A percentile compares a stretch with the other conserved stretches of the same genome.
These are phyloP conservation scores for Phytomonas sp. DNA, from an alignment of 208 protist species.

Conservation along the genomic window DNA sequence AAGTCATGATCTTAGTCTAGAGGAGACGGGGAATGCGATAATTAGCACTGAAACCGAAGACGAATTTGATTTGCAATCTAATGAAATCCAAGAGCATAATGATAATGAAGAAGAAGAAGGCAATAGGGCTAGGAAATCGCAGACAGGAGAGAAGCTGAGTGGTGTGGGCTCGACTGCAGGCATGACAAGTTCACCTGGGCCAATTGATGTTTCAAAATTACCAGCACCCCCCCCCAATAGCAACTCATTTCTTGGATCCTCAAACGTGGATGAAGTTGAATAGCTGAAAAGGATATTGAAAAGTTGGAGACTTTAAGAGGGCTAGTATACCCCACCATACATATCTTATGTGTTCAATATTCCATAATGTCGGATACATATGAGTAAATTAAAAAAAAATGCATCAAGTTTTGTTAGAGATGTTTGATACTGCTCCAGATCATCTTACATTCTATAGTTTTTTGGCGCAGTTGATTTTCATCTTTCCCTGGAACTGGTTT, in stretches of 20 bases:
- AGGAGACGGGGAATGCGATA: slow-evolving; percentile 9
- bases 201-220: not conserved
- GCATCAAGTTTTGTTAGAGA: not conserved
- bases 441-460: not conserved
- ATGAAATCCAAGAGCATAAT: slow-evolving; percentile 6
- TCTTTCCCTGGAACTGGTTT: not conserved
- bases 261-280: not conserved
- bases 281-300: not conserved
- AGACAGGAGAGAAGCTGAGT: not conserved
- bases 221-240: not conserved
- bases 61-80: not conserved
- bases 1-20: slow-evolving; percentile 56
- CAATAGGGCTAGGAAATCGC: not conserved
- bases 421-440: not conserved
- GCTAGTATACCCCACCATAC: not conserved
- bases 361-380: not conserved
- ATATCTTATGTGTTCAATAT: not conserved
- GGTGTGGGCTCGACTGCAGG: not conserved
- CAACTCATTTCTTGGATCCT: not conserved
- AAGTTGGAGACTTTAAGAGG: not conserved
- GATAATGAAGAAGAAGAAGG: not conserved
- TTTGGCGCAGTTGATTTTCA: not conserved
- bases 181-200: not conserved
- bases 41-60: not conserved
- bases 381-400: not conserved